Base-by-base conservation (phyloP, 148 eudicot genomes). In the Agrostemma githago region DNA sequence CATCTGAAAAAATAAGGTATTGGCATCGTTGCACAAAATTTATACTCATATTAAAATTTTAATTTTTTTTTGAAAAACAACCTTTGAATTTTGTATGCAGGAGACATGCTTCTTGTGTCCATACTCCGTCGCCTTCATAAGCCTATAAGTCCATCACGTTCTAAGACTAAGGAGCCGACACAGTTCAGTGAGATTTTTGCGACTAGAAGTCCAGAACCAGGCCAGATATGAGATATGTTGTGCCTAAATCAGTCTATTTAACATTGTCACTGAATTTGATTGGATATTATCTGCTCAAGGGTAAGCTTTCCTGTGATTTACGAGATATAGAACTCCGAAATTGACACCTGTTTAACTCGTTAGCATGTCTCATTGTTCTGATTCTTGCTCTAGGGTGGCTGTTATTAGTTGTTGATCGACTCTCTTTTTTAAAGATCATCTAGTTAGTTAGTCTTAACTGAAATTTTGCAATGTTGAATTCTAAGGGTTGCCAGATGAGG, bases 381-480 rank as follows among this genome's bases (percentile, higher is more conserved):
- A 61, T 61, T 21, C 40, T 64, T 38, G 68, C 17, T 19, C 6
- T 12, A 14, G 14, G 16, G 38, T 21, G 26, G 39, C 16, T 37
- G 44, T 64, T 17, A n/a, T 2, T 20, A 62, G 12, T 21, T 8
- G 39, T 21, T 26, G 40, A 5, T 26, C 5, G 34, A 26, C 44
- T 15, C 15, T 42, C n/a, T 11, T 6, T 37, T 64, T 16, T 15
- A 37, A 1, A 14, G 56, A 26, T 51, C 56, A 11, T 12, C 11
- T 51, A 8, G 53, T 3, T 48, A 48, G 14, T 48, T 38, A 12
- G 39, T 64, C 44, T 38, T 64, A 37, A 15, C 43, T 64, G 44
- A 37, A 64, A 60, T 48, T 41, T 69, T 70, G 17, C 72, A 53
- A 4, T 51, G 34, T 70, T 70, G 72, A n/a, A 46, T 68, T 68